Conservation (phyloP, 2,329 filamentous ascomycete genomes). For the Bipolaris zeicola region DNA sequence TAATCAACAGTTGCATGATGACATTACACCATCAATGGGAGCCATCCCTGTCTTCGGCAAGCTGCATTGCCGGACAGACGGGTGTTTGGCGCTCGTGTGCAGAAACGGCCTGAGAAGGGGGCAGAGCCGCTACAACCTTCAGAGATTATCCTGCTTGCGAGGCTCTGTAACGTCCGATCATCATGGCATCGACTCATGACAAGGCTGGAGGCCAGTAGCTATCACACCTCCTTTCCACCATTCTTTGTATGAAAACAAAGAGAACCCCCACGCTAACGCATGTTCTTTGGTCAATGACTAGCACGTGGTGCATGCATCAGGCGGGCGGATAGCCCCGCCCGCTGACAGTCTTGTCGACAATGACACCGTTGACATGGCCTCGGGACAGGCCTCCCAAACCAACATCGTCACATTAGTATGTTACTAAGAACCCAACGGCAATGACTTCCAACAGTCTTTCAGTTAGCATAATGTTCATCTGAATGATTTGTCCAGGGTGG, state of each 20-base stretch:
- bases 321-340: slow-evolving; percentile 17
- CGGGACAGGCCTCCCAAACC: slow-evolving; percentile 7
- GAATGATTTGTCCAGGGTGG: background rate
- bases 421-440: background rate
- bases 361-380: slow-evolving; percentile 18
- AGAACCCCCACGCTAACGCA: slow-evolving; percentile 1
- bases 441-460: no score
- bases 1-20: background rate
- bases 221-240: background rate
- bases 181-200: background rate
- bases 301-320: slow-evolving; percentile 16
- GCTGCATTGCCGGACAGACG: background rate
- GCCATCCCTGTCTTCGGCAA: slow-evolving; percentile 1
- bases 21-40: background rate
- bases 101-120: background rate
- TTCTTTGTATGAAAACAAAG: background rate
- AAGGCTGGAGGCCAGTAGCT: background rate
- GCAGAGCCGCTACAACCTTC: background rate
- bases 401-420: slow-evolving; percentile 4
- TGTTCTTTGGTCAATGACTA: background rate
- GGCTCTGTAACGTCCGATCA: background rate
- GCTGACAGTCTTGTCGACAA: slow-evolving; percentile 12
- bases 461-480: background rate
- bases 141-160: background rate
- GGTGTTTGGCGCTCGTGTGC: background rate